Evolutionary conservation across 2,329 filamentous ascomycete genomes (phyloP), one percentile per base, ranked within the genome.

Genomic region (Aspergillus caelatus): DNA sequence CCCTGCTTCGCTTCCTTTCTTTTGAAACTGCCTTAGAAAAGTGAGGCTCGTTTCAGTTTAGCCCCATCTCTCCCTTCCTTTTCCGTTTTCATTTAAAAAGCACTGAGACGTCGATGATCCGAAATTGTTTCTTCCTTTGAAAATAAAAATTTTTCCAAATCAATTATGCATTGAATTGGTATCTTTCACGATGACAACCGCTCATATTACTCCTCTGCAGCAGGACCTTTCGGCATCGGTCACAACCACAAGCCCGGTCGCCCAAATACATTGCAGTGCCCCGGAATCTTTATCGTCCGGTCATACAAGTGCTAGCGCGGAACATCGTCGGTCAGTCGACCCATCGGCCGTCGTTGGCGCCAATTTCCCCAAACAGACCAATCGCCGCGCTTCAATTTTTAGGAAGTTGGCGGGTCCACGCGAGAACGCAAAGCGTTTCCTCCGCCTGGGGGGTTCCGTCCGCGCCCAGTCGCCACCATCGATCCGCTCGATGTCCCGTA

Each of bases 391-490:
- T 56, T 74, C 74, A 16, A 68, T 78, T 46, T 64, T 78, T 34
- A 72, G 65, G 73, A 82, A 79, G 68, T 76, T 83, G 76, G 79
- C 80, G 73, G 74, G 77, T 62, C 74, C 80, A 74, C 78, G 79
- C 65, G 79, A 82, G 67, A 79, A 80, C 75, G 80, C 79, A 68
- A 82, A 82, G 74, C 76, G 79, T 62, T 73, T 82, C 69, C 75
- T 82, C 70, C 78, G 79, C 71, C 68, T 82, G 64, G 75, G 75
- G 54, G 70, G 75, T 32, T 73, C 78, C 45, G 39, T 73, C 50
- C 67, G 68, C 57, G 61, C 65, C 53, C 62, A 63, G 28, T 59
- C 71, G 54, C 65, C 72, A 62, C 72, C 71, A 65, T 60, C 62
- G 57, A 61, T 69, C 64, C 67, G 69, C 68, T 59, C 70, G 62